Percentiles rank a stretch among this genome's conserved stretches.
Conservation (phyloP, 108 stramenopile species). For the Tribonema minus region DNA sequence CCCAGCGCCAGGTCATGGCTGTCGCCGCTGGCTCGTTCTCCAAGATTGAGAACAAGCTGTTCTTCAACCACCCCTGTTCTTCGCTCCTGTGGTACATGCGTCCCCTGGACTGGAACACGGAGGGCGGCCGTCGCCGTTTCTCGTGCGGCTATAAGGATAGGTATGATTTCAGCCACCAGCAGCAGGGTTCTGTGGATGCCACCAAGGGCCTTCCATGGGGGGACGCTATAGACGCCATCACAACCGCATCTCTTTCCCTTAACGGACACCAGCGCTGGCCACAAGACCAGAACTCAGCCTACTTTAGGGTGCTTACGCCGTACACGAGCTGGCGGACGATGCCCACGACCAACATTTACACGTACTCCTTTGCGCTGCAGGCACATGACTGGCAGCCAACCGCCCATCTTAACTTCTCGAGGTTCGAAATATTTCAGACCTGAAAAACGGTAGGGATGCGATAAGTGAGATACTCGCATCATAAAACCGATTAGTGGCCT, state of each 20-base stretch:
- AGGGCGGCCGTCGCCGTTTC: background rate
- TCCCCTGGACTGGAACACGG: no score
- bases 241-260: background rate
- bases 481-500: no score
- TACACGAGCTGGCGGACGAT: no score
- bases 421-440: no score
- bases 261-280: background rate
- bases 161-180: background rate
- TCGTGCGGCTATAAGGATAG: background rate
- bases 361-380: background rate
- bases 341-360: background rate
- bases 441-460: no score
- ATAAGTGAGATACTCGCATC: no score
- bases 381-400: background rate
- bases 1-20: no score
- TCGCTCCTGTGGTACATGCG: background rate
- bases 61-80: conserved; percentile 1
- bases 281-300: background rate
- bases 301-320: conserved; percentile 1
- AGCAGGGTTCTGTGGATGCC: no score
- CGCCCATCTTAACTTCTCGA: background rate
- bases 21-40: background rate
- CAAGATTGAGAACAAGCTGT: background rate
- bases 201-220: background rate
- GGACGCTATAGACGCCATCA: background rate